These are phyloP conservation scores for Rhododendron griersonianum DNA, from an alignment of 148 eudicot species.

Conservation along the genomic window DNA sequence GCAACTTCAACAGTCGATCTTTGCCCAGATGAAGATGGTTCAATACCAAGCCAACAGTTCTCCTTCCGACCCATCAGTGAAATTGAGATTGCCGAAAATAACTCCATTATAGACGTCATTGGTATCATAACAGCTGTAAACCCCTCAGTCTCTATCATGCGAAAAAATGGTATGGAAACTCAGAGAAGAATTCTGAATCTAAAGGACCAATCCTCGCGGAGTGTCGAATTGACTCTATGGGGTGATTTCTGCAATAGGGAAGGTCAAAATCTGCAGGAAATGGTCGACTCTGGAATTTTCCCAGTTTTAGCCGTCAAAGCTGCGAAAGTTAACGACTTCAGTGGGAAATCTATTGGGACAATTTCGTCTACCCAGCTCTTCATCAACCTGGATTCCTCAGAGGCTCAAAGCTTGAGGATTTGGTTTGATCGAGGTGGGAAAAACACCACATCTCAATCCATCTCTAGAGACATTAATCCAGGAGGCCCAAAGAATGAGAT, in stretches of 20 bases:
- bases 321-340: constrained; percentile 78
- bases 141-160: constrained; percentile 84
- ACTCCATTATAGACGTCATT: constrained; percentile 77
- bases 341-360: constrained; percentile 75
- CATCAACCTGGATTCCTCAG: constrained; percentile 75
- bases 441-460: constrained; percentile 56
- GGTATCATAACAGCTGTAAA: constrained; percentile 71
- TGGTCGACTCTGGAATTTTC: constrained; percentile 60
- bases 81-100: constrained; percentile 73
- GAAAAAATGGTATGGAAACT: constrained; percentile 99
- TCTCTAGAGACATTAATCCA: constrained; percentile 67
- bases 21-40: constrained; percentile 88
- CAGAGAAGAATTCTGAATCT: constrained; percentile 72
- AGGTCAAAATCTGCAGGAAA: constrained; percentile 82
- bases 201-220: constrained; percentile 75
- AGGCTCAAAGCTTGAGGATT: constrained; percentile 47
- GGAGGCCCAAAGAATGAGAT: constrained; percentile 65
- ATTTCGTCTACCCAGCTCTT: constrained; percentile 81
- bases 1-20: constrained; percentile 76
- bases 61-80: constrained; percentile 77
- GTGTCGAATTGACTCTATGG: constrained; percentile 94
- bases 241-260: constrained; percentile 95
- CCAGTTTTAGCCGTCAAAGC: constrained; percentile 93
- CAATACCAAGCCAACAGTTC: constrained; percentile 88
- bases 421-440: constrained; percentile 84